Conservation (phyloP, 1,284 basidiomycete genomes). For the Cryptococcus depauperatus region DNA sequence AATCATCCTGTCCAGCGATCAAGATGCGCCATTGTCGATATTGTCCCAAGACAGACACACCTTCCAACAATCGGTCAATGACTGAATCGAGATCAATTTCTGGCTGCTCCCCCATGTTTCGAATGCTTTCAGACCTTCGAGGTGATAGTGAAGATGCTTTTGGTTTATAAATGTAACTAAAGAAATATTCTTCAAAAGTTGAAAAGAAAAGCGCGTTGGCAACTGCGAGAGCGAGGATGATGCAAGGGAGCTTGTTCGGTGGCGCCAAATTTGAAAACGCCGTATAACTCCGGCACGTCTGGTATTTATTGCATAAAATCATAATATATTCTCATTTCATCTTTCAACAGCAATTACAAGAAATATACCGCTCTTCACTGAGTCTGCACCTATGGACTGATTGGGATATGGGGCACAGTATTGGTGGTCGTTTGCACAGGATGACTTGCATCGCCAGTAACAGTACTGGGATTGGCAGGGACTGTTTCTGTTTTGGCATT, state of each 20-base stretch:
- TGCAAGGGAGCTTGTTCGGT: too few relatives aligned
- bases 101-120: constrained; percentile 47
- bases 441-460: background rate
- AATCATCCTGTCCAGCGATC: background rate
- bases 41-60: constrained; percentile 52
- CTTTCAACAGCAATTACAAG: too few relatives aligned
- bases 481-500: background rate
- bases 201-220: background rate
- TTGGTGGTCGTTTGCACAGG: constrained; percentile 36
- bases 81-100: constrained; percentile 97
- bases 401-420: constrained; percentile 26
- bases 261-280: too few relatives aligned
- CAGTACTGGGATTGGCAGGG: too few relatives aligned
- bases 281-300: too few relatives aligned
- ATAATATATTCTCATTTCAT: too few relatives aligned
- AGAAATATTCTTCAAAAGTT: background rate
- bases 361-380: too few relatives aligned
- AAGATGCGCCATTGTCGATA: background rate
- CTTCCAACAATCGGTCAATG: constrained; percentile 92
- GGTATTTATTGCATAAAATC: too few relatives aligned
- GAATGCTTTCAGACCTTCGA: background rate
- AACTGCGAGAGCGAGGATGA: too few relatives aligned
- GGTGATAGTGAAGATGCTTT: background rate
- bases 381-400: constrained; percentile 2
- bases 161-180: background rate